Conservation (phyloP, 106 monocot genomes). For the Apostasia ramifera region DNA sequence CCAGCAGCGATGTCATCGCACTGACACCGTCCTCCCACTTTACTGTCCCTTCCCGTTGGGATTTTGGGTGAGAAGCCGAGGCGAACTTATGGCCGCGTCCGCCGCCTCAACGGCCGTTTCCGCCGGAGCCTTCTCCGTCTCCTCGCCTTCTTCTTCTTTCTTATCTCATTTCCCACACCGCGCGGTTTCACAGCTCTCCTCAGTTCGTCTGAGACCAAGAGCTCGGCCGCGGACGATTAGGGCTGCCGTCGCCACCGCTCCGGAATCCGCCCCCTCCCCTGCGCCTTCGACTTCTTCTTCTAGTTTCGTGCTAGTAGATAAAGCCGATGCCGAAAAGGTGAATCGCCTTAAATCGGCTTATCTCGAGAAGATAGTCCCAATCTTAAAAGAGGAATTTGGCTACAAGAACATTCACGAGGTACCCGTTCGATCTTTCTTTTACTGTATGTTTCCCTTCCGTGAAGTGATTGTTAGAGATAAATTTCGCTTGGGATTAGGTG, state of each 20-base stretch:
- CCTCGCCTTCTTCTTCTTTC: not conserved
- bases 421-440: not conserved
- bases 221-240: slow-evolving; percentile 6
- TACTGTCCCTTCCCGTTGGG: no score
- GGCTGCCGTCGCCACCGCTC: slow-evolving; percentile 16
- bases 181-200: not conserved
- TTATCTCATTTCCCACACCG: not conserved
- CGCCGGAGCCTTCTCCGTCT: not conserved
- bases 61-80: no score
- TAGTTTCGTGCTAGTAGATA: slow-evolving; percentile 66
- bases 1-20: no score
- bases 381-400: slow-evolving; percentile 64
- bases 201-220: not conserved
- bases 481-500: slow-evolving; percentile 33
- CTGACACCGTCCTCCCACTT: no score
- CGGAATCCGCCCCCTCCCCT: slow-evolving; percentile 13
- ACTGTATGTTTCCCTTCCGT: not conserved
- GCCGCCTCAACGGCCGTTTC: slow-evolving; percentile 2
- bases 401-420: slow-evolving; percentile 93
- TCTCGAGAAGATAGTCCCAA: slow-evolving; percentile 61
- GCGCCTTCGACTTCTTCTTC: slow-evolving; percentile 28
- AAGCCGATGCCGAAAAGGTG: slow-evolving; percentile 49
- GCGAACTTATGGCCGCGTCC: not conserved
- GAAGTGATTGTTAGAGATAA: no score
- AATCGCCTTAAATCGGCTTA: slow-evolving; percentile 62